Base-by-base conservation (phyloP, 2,329 filamentous ascomycete species). In the Juglanconis sp. region DNA sequence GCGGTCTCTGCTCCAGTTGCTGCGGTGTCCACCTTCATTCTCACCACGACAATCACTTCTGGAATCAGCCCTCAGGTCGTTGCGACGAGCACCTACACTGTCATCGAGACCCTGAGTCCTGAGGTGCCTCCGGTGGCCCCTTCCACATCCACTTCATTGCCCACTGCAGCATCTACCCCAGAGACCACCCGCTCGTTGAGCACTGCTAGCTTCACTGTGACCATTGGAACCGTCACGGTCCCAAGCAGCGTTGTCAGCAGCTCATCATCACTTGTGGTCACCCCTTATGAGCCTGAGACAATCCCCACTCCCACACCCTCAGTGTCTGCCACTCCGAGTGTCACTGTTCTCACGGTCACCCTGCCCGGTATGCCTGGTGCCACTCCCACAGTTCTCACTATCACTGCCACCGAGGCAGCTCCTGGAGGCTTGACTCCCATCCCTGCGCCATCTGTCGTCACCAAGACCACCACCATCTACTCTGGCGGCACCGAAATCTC, bases 161-260 rank as follows among this genome's bases (percentile, higher is more conserved):
- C 32, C 32, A 38, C 49, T 10, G 49, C 47, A 3, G 17, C 47
- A 13, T 50, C 57, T 9, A 8, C 35, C 32, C 44, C 53, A 53
- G 11, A 40, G 15, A 48, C 46, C 3, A 34, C 59, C 6, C 35
- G n/a, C n/a, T 51, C 65, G 4, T 40, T 61, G 51, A 55, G 59
- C n/a, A 68, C 67, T 17, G 67, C 65, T n/a, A 64, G 60, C 54
- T 68, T 67, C 32, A 64, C 63, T 5, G 53, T 64, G 46, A 61
- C 57, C 36, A 11, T 64, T 17, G 62, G 57, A 24, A 64, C 60
- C 13, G 53, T 38, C 31, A 58, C 55, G 4, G n/a, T 44, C 11
- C 49, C 53, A 13, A 49, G 56, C 34, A 49, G 35, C 34, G 30
- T 42, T 48, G 10, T 13, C 35, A 32, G 17, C 50, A 53, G 38